Percentiles rank a stretch among this genome's conserved stretches.
phyloP scores from a whole-genome alignment of 192 early-diverging fungal genomes.

The Podila clonocystis region DNA sequence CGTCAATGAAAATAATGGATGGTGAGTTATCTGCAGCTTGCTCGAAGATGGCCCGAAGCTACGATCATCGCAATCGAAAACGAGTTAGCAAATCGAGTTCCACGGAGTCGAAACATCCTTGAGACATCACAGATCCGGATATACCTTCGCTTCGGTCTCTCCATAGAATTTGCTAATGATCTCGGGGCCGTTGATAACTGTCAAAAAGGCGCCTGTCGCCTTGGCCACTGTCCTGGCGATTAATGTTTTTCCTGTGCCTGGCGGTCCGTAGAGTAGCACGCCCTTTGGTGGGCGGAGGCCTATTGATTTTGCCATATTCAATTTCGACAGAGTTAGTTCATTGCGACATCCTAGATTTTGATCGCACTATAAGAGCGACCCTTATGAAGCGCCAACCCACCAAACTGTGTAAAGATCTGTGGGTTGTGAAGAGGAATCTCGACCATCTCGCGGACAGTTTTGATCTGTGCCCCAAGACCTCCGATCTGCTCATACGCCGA shows the following conservation, averaged over 20 bases:
- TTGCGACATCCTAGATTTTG: not conserved
- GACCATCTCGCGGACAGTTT: slow-evolving; percentile 83
- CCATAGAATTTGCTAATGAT: slow-evolving; percentile 91
- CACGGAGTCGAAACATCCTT: not conserved
- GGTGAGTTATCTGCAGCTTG: slow-evolving; percentile 76
- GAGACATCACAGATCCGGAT: not conserved
- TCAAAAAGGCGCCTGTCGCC: slow-evolving; percentile 76
- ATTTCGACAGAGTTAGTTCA: not conserved
- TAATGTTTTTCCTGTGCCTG: slow-evolving; percentile 97
- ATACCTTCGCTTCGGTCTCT: slow-evolving; percentile 90
- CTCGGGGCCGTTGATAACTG: slow-evolving; percentile 93
- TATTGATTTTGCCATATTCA: slow-evolving; percentile 5
- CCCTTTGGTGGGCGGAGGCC: slow-evolving; percentile 91
- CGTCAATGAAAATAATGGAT: slow-evolving; percentile 93
- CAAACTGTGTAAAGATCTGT: slow-evolving; percentile 76
- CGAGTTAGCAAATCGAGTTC: too few species aligned
- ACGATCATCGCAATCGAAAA: not conserved
- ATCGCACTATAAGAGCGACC: not conserved
- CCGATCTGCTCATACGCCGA: slow-evolving; percentile 75
- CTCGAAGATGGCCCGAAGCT: slow-evolving; percentile 79
- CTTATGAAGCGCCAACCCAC: slow-evolving; percentile 38
- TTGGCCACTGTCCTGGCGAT: slow-evolving; percentile 89
- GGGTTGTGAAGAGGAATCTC: slow-evolving; percentile 81
- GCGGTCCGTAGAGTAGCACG: slow-evolving; percentile 88
- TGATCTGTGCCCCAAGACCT: slow-evolving; percentile 80